A percentile compares a stretch with the other conserved stretches of the same genome.
These are phyloP conservation scores for Coniferiporia weirii DNA, from an alignment of 1,284 basidiomycete genomes.

Conservation along the genomic window DNA sequence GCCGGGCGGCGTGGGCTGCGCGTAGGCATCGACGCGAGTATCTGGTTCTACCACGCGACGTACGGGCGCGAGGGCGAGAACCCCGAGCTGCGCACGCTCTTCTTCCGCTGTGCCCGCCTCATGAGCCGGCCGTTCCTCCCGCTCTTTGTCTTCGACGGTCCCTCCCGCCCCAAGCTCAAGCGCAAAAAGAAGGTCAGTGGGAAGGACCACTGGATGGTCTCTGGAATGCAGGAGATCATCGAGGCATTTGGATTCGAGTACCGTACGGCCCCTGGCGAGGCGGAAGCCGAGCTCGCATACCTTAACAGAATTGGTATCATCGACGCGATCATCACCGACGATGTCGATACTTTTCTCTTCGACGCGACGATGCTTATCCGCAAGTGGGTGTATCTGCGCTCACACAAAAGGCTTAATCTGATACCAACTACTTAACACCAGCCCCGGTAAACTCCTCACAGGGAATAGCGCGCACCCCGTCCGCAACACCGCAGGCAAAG, in stretches of 20 bases:
- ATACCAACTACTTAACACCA: constrained; percentile 28
- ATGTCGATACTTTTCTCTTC: constrained; percentile 90
- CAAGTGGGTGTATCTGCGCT: constrained; percentile 42
- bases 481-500: constrained; percentile 58
- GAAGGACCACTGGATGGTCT: constrained; percentile 57
- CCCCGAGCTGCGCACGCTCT: constrained; percentile 68
- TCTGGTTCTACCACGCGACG: constrained; percentile 78
- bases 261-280: constrained; percentile 88
- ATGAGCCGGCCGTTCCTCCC: constrained; percentile 78
- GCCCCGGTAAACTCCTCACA: constrained; percentile 68
- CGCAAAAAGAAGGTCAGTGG: constrained; percentile 67
- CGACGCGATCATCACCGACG: constrained; percentile 89
- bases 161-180: constrained; percentile 78
- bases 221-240: constrained; percentile 75
- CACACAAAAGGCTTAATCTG: neutral
- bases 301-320: constrained; percentile 78
- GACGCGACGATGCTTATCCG: constrained; percentile 80
- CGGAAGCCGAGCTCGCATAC: constrained; percentile 92
- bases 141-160: constrained; percentile 94
- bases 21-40: constrained; percentile 74
- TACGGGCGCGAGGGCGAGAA: constrained; percentile 75
- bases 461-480: constrained; percentile 59
- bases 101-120: constrained; percentile 72
- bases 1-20: constrained; percentile 57
- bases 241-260: constrained; percentile 88